Conservation (phyloP, 1,284 basidiomycete species). For the Vanrija sp. region DNA sequence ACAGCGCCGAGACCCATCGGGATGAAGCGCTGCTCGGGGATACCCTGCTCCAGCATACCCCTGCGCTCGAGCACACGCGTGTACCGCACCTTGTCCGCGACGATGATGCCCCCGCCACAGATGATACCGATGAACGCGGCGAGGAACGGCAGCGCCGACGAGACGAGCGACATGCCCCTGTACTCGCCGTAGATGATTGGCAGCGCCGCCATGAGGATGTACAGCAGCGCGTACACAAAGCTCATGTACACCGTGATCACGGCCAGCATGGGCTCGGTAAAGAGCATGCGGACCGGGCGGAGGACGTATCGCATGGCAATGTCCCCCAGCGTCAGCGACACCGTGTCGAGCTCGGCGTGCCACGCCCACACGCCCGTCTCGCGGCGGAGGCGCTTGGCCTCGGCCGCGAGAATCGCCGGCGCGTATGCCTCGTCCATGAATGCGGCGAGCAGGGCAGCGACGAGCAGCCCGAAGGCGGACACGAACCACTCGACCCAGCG, state of each 20-base stretch:
- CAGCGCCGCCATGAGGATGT: conserved; percentile 25
- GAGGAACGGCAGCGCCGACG: conserved; percentile 11
- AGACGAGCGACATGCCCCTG: conserved; percentile 11
- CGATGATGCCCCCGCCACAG: conserved; percentile 15
- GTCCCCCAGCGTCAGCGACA: conserved; percentile 14
- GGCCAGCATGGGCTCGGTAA: conserved; percentile 23
- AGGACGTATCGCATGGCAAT: conserved; percentile 18
- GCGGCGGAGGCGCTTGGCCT: conserved; percentile 9
- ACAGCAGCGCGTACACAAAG: conserved; percentile 24
- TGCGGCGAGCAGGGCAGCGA: conserved; percentile 8
- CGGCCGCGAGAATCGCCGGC: conserved; percentile 16
- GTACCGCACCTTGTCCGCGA: conserved; percentile 21
- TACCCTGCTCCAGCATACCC: not conserved
- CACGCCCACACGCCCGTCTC: conserved; percentile 16
- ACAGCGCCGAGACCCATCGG: conserved; percentile 21
- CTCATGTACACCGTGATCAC: conserved; percentile 23
- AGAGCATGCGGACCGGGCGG: conserved; percentile 19
- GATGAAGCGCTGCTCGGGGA: conserved; percentile 21
- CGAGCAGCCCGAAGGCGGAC: conserved; percentile 14
- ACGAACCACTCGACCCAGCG: conserved; percentile 26
- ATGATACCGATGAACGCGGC: conserved; percentile 21
- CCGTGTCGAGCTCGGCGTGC: conserved; percentile 18
- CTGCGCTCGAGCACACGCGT: not conserved
- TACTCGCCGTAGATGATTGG: conserved; percentile 24
- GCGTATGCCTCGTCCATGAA: conserved; percentile 20